These are phyloP conservation scores for Aspergillus caelatus DNA, from an alignment of 2,329 filamentous ascomycete genomes.

Conservation along the genomic window DNA sequence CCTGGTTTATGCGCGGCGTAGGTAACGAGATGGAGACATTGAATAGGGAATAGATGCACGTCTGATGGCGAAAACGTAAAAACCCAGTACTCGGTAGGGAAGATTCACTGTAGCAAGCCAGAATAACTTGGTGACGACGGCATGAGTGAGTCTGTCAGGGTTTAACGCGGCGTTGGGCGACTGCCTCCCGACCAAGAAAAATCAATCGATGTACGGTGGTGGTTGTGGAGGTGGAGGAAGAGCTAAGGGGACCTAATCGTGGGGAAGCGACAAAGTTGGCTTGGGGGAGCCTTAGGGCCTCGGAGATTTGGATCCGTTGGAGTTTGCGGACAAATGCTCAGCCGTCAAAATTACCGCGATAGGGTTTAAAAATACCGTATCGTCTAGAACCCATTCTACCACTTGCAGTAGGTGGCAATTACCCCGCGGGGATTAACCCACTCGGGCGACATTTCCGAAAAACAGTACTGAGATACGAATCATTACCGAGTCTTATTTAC, in stretches of 20 bases:
- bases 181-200: not conserved
- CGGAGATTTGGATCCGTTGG: conserved; percentile 9
- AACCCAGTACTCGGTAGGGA: too few species aligned
- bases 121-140: not conserved
- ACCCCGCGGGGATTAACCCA: conserved; percentile 19
- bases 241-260: conserved; percentile 8
- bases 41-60: not conserved
- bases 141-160: not conserved
- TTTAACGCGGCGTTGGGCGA: not conserved
- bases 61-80: not conserved
- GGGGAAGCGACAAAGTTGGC: conserved; percentile 15
- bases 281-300: not conserved
- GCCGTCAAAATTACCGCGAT: conserved; percentile 9
- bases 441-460: not conserved
- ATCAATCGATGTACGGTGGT: not conserved
- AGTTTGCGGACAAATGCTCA: conserved; percentile 20
- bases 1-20: not conserved
- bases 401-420: not conserved
- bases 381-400: not conserved
- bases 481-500: not conserved
- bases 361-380: not conserved
- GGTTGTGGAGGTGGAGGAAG: conserved; percentile 10
- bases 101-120: not conserved
- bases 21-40: not conserved
- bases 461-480: not conserved